Percentiles rank a stretch among this genome's conserved stretches.
phyloP scores from a whole-genome alignment of 2,329 filamentous ascomycete genomes.

The Aspergillus fructus region DNA sequence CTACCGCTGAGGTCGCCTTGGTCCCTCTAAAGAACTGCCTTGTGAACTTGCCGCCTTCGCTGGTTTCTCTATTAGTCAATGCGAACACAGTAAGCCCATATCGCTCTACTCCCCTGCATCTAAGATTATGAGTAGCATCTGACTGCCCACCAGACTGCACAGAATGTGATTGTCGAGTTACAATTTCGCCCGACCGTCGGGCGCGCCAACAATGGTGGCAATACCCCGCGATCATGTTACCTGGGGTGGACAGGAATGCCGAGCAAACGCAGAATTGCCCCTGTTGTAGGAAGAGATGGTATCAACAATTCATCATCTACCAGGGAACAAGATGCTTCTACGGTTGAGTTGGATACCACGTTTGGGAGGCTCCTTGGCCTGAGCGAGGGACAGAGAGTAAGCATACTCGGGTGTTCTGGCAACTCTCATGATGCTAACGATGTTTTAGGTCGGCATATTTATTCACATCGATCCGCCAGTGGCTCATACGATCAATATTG shows the following conservation, averaged over 20 bases:
- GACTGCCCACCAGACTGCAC: conserved; percentile 64
- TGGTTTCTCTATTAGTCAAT: conserved; percentile 83
- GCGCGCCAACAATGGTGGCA: conserved; percentile 47
- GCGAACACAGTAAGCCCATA: conserved; percentile 73
- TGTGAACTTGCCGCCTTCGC: conserved; percentile 81
- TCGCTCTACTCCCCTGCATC: background rate
- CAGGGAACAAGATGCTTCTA: conserved; percentile 72
- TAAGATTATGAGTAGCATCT: background rate
- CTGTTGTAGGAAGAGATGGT: conserved; percentile 72
- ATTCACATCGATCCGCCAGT: conserved; percentile 88
- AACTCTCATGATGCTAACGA: conserved; percentile 37
- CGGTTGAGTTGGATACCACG: conserved; percentile 84
- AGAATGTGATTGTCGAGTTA: conserved; percentile 95
- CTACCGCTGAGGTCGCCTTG: conserved; percentile 78
- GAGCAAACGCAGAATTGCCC: conserved; percentile 77
- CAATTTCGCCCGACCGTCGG: conserved; percentile 65
- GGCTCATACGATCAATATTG: conserved; percentile 93
- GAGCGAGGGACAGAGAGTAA: conserved; percentile 76
- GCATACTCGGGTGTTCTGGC: conserved; percentile 17
- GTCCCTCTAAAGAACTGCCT: conserved; percentile 91
- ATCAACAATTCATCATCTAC: conserved; percentile 57
- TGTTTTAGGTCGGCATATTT: conserved; percentile 54
- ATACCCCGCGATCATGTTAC: conserved; percentile 69
- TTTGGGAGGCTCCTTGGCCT: conserved; percentile 76
- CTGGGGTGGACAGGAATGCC: conserved; percentile 98